Evolutionary conservation across 768 basidiomycete genomes (phyloP), one percentile per base, ranked within the genome.

Genomic region (Pleurotus pulmonarius): DNA sequence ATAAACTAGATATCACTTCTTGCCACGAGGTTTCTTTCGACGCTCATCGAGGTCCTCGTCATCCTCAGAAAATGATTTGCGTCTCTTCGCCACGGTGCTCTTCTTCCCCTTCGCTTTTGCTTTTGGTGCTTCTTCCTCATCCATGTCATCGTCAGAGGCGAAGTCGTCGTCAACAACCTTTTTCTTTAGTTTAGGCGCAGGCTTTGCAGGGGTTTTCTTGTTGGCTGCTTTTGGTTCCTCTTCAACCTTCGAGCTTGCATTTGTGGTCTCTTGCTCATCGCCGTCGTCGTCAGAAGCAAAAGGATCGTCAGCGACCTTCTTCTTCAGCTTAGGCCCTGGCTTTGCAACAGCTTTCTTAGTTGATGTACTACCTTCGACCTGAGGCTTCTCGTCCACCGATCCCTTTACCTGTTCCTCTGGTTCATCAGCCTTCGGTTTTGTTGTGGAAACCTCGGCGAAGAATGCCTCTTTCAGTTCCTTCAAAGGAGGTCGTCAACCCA

Each of bases 391-490:
- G 22, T 40, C 20, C 56, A 26, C 18, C 24, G 47, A 18, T 22
- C 39, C 4, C 18, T 44, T 18, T 18, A 38, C 41, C 12, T 37
- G 53, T 56, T 59, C 56, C 56, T 57, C 58, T 54, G 49, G 37
- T 18, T 60, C 47, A 46, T 61, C 16, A 38, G 65, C 65, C 9
- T 61, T 60, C 5, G 60, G 57, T 51, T 69, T 63, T 44, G 56
- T 60, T 46, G 65, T 58, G 5, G 64, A 49, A 5, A 83, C 59
- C 7, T 80, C 77, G n/a, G 78, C 66, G 60, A 78, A 87, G 64
- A 73, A 88, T 9, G 75, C 80, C 24, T 88, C 83, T 68, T 81
- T 87, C 39, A 90, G 70, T 47, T 75, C 79, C 88, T 90, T 61
- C n/a, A 1, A 34, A 34, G 29, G 8, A 11, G 29, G 29, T 34